phyloP scores from a whole-genome alignment of 1,139 yeast genomes.

The Pichia sp. region DNA sequence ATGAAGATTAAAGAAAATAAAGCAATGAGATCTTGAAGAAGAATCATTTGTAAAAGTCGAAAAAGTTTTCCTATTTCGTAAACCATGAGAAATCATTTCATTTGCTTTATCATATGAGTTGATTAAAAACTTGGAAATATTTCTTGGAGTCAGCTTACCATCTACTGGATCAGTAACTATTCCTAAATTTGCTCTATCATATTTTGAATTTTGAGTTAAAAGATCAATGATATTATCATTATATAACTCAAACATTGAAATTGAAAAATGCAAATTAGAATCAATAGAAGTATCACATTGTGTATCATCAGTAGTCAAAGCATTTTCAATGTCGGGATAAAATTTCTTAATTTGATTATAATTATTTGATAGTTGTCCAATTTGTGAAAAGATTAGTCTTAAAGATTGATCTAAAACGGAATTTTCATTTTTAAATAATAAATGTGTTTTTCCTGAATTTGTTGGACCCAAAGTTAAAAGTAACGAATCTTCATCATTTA shows the following conservation, averaged over 20 bases:
- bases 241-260: slow-evolving; percentile 40
- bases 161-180: slow-evolving; percentile 30
- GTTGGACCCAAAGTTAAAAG: slow-evolving; percentile 47
- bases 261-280: slow-evolving; percentile 15
- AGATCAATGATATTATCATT: slow-evolving; percentile 37
- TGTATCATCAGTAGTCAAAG: too few relatives aligned
- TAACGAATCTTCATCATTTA: slow-evolving; percentile 35
- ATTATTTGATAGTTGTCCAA: slow-evolving; percentile 9
- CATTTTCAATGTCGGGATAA: slow-evolving; percentile 4
- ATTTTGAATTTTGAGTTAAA: slow-evolving; percentile 20
- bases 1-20: slow-evolving; percentile 26
- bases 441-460: slow-evolving; percentile 40
- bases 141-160: slow-evolving; percentile 33
- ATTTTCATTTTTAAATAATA: slow-evolving; percentile 26
- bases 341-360: slow-evolving; percentile 5
- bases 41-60: slow-evolving; percentile 22
- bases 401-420: slow-evolving; percentile 18
- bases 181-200: slow-evolving; percentile 18
- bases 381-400: slow-evolving; percentile 16
- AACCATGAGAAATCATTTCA: slow-evolving; percentile 17
- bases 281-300: slow-evolving; percentile 1
- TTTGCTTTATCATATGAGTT: slow-evolving; percentile 27
- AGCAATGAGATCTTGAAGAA: slow-evolving; percentile 29
- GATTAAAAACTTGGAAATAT: slow-evolving; percentile 31
- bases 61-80: slow-evolving; percentile 21